A percentile compares a stretch with the other conserved stretches of the same genome.
Conservation (phyloP, 768 basidiomycete genomes). For the Termitomyces sp. region DNA sequence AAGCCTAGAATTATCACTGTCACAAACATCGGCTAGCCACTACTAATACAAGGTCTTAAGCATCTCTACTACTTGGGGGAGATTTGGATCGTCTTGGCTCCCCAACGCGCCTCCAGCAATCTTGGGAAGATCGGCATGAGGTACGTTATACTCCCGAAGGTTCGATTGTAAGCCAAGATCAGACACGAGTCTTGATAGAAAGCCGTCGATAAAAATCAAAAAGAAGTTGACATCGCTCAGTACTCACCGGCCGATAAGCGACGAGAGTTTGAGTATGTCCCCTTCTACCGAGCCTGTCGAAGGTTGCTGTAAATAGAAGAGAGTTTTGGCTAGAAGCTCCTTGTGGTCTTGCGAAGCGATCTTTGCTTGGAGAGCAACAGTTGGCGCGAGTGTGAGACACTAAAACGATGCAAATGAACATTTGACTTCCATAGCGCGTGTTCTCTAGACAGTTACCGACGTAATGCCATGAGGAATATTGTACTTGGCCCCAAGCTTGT, state of each 20-base stretch:
- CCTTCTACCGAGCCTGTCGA: conserved; percentile 61
- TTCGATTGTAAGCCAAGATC: conserved; percentile 53
- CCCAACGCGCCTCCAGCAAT: conserved; percentile 50
- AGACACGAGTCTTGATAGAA: conserved; percentile 46
- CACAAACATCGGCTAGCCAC: not conserved
- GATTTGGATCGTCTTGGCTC: conserved; percentile 30
- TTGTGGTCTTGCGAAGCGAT: conserved; percentile 58
- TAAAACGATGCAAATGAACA: conserved; percentile 18
- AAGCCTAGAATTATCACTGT: conserved; percentile 2
- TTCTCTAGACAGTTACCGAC: conserved; percentile 43
- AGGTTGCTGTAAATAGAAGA: conserved; percentile 55
- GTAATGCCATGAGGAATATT: conserved; percentile 80
- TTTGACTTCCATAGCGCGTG: not conserved
- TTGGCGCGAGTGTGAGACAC: conserved; percentile 70
- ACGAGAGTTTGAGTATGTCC: conserved; percentile 52
- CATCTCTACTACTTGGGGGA: conserved; percentile 40
- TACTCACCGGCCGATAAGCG: conserved; percentile 50
- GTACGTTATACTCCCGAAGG: conserved; percentile 60
- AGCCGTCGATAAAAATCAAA: not conserved
- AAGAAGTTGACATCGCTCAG: not conserved
- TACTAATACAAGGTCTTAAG: conserved; percentile 40
- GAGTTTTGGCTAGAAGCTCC: conserved; percentile 45
- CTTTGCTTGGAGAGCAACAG: conserved; percentile 54
- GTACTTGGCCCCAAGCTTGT: conserved; percentile 68
- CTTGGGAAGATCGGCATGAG: conserved; percentile 43